phyloP scores from a whole-genome alignment of 441 rosid genomes.

The Populus tomentosa region DNA sequence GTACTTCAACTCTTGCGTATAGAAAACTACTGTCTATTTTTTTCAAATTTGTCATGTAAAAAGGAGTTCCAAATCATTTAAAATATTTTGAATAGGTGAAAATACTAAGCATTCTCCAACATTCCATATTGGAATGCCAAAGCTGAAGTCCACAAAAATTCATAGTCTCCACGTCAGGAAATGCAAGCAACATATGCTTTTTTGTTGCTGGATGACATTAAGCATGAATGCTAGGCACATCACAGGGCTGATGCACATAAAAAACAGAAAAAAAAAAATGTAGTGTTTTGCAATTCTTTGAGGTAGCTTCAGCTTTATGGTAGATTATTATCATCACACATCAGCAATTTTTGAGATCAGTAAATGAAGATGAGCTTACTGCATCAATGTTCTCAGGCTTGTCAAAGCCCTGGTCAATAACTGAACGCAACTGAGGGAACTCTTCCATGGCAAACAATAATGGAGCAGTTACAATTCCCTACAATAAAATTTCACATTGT shows the following conservation, averaged over 20 bases:
- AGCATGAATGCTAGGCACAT: neutral
- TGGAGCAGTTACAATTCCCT: constrained; percentile 90
- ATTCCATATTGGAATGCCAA: neutral
- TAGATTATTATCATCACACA: neutral
- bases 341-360: neutral
- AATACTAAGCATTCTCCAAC: neutral
- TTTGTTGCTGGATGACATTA: neutral
- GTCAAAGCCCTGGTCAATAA: constrained; percentile 66
- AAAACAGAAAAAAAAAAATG: neutral
- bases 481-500: constrained; percentile 1
- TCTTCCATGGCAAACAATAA: constrained; percentile 86
- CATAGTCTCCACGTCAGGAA: neutral
- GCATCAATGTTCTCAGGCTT: constrained; percentile 52
- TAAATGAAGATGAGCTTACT: constrained; percentile 41
- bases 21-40: neutral
- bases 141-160: neutral
- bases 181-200: neutral
- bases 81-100: no score
- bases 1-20: neutral
- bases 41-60: neutral
- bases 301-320: neutral
- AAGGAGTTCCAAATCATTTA: neutral
- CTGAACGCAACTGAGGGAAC: constrained; percentile 63
- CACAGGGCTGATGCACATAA: neutral
- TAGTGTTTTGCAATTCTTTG: neutral